phyloP scores from a whole-genome alignment of 495 filamentous ascomycete genomes.

The Penicillium odoratum region DNA sequence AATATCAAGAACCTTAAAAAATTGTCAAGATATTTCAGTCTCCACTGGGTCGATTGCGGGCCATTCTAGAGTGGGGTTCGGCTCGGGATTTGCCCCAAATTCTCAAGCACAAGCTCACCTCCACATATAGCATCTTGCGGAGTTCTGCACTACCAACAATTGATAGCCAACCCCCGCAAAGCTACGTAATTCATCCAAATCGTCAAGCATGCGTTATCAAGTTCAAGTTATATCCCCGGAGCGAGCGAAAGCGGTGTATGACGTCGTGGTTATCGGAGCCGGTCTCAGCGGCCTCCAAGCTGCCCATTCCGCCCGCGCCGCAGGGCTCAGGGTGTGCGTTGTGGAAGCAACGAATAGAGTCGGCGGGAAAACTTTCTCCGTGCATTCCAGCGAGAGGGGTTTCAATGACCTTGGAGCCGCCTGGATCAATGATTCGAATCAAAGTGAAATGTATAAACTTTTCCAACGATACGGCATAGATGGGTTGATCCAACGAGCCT shows the following conservation, averaged over 20 bases:
- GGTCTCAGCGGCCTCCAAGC: conserved; percentile 51
- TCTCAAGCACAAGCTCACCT: no score
- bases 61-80: no score
- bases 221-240: neutral
- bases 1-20: no score
- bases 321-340: conserved; percentile 40
- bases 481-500: conserved; percentile 35
- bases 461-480: conserved; percentile 38
- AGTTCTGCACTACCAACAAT: no score
- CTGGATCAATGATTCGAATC: conserved; percentile 53
- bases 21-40: no score
- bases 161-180: no score
- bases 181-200: no score
- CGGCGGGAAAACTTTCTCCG: conserved; percentile 47
- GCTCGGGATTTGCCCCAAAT: no score
- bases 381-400: conserved; percentile 24
- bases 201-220: neutral
- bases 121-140: no score
- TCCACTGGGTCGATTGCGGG: no score
- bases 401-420: conserved; percentile 47
- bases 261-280: conserved; percentile 50
- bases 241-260: conserved; percentile 10
- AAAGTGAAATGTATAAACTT: conserved; percentile 39
- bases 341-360: conserved; percentile 48
- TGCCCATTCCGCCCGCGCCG: conserved; percentile 35